phyloP scores from a whole-genome alignment of 805 yeast species.

The Suhomyces faveliae region DNA sequence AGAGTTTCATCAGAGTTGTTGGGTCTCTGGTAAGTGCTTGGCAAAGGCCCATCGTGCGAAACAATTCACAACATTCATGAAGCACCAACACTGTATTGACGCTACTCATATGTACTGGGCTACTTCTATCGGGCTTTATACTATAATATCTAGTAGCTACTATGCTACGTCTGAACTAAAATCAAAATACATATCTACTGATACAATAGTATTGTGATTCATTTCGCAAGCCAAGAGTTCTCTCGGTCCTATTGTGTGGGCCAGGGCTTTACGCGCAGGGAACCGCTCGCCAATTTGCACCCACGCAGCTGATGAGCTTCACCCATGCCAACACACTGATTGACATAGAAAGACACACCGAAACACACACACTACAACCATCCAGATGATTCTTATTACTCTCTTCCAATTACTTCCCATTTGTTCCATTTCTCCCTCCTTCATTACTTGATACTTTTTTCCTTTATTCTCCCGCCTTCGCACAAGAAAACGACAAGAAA shows the following conservation, averaged over 20 bases:
- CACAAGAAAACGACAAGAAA: slow-evolving; percentile 1
- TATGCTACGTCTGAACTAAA: no score
- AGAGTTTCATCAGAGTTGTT: no score
- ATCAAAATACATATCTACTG: background rate
- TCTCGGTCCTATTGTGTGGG: background rate
- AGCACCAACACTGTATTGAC: no score
- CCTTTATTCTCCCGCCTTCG: background rate
- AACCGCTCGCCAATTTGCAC: background rate
- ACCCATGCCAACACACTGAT: background rate
- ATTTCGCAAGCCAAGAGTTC: background rate
- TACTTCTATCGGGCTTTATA: no score
- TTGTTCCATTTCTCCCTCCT: background rate
- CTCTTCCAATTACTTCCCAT: background rate
- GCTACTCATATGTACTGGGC: no score
- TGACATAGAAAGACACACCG: background rate
- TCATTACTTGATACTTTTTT: no score
- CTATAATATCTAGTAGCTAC: no score
- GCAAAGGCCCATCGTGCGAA: no score
- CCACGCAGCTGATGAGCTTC: background rate
- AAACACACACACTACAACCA: background rate
- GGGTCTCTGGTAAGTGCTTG: no score
- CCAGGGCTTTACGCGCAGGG: background rate
- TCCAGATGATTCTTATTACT: no score
- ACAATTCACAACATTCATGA: no score
- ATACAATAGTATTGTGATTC: background rate